Evolutionary conservation across 2,329 filamentous ascomycete species (phyloP).

Genomic region (Coniella vitis): DNA sequence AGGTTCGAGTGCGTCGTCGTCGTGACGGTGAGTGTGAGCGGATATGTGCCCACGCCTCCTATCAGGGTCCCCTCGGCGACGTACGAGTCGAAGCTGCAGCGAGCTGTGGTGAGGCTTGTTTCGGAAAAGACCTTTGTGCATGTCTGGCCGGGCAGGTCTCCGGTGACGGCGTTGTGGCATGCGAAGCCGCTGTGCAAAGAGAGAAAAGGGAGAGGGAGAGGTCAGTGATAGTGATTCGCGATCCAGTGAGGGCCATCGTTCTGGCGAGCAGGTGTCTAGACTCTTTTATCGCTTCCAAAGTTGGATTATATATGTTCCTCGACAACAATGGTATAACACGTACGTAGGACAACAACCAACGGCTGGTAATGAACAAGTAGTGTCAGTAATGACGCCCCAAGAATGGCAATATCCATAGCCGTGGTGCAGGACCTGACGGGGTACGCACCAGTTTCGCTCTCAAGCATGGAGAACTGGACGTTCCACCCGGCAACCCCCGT

Average conservation of each 20-base stretch:
- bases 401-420: no score
- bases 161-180: neutral
- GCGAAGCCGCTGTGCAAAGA: neutral
- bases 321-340: neutral
- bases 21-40: neutral
- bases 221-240: no score
- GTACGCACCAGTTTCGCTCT: constrained; percentile 2
- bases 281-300: no score
- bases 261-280: no score
- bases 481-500: neutral
- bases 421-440: no score
- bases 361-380: neutral
- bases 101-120: neutral
- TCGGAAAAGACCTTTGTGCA: neutral
- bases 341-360: constrained; percentile 1
- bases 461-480: constrained; percentile 1
- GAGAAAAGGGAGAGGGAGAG: neutral
- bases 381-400: neutral
- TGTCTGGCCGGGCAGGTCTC: neutral
- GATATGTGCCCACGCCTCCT: neutral
- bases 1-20: neutral
- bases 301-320: no score
- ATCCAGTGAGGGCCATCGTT: no score
- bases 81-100: neutral
- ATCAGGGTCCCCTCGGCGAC: neutral